Evolutionary conservation across 495 filamentous ascomycete species (phyloP), one percentile per base, ranked within the genome.

Genomic region (Aspergillus diversus): DNA sequence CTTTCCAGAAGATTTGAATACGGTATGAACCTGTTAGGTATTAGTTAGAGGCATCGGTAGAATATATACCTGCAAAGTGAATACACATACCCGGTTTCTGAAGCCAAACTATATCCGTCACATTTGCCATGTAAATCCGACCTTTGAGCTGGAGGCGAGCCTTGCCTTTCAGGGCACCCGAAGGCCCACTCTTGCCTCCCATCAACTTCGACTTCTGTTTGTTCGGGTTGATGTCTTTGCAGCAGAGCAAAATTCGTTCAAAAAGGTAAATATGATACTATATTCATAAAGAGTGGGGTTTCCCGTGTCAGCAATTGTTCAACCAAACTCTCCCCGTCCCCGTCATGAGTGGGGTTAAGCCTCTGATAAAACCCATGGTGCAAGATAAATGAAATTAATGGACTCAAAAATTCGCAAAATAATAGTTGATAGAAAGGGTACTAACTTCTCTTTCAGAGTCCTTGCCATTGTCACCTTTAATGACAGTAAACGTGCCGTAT

Each of bases 191-290:
- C 77, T 89, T 89, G 64, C 76, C 80, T 50, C 83, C 80, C 63
- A 88, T 84, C 61, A 88, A 72, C 66, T 89, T 92, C 48, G 86
- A 85, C 69, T 92, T 91, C 74, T 84, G 89, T 77, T 97, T 98
- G 70, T 89, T 91, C 4, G 90, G 88, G 56, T 90, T 89, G 48
- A 94, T 82, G 69, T 99, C 95, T 79, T 98, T 99, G 87, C 95
- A 99, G 69, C 95, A 99, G 27, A 99, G 86, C 21, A 99, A 83
- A 55, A 99, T 99, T 64, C 87, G 88, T 73, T 98, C 91, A 73
- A 99, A 99, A 34, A 99, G 86, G 75, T 96, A 99, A 56, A 99
- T 96, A 69, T 95, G 93, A 73, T 98, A 99, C 92, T 98, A 55
- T 0, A 55, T 33, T 63, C 37, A 48, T 13, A 43, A 7, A 50